Evolutionary conservation across 164 flowering plant genomes (phyloP), one percentile per base, ranked within the genome.

Genomic region (Saururus chinensis): DNA sequence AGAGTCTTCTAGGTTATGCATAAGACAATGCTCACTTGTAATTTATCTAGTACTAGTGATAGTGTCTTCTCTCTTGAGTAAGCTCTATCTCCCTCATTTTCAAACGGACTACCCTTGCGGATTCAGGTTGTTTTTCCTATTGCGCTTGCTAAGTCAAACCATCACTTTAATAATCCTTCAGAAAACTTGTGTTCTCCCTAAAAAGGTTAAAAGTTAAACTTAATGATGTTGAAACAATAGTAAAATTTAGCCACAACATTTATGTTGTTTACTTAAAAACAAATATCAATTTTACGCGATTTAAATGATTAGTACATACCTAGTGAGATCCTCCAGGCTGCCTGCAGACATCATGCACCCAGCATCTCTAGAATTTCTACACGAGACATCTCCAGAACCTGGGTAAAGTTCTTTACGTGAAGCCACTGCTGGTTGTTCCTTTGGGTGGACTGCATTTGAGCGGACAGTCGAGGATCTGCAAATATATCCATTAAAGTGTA

Each of bases 381-480:
- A 76, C 23, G 37, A 30, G 37, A 61, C 61, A 19, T 72, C 84
- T 54, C 79, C 81, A 37, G 64, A 54, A 57, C 60, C 60, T 63
- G 67, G 83, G 57, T 72, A 66, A 30, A 6, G 37, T 53, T 82
- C 87, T 70, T 58, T 82, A 8, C 24, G 6, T 30, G 37, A 30
- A 30, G 37, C 67, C 56, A 67, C 60, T 63, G 48, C 69, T 19
- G 70, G 64, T 23, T 79, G 88, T 35, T 81, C 89, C 68, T 74
- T 88, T 7, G 76, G 78, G 22, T 83, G 79, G 21, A 76, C 61
- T 19, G 82, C 59, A 68, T 71, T 82, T 48, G 95, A 83, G 76
- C 83, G 91, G 25, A 91, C 85, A 66, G 83, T 57, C 7, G 91
- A 79, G 25, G 95, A 88, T 76, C 97, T 88, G 82, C 60, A 72